Conservation (phyloP, 2,329 filamentous ascomycete species). For the Xylariaceae sp. region DNA sequence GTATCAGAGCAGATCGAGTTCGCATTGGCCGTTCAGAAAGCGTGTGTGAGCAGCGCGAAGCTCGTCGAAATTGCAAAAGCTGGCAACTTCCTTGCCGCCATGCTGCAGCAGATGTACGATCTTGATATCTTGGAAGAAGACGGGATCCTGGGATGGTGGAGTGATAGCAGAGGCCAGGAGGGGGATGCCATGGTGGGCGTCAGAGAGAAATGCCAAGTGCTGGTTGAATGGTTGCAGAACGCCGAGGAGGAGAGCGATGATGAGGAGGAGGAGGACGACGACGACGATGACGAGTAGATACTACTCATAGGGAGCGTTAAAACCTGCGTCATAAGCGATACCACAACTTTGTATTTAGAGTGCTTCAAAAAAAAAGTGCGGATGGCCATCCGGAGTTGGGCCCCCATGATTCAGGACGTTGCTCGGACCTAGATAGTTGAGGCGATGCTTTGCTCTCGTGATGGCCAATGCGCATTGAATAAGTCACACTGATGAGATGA, state of each 20-base stretch:
- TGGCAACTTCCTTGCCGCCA: slow-evolving; percentile 66
- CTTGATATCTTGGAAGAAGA: slow-evolving; percentile 86
- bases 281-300: slow-evolving; percentile 25
- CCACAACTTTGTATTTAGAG: too few species aligned
- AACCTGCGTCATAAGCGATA: too few species aligned
- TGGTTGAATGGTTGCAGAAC: slow-evolving; percentile 82
- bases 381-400: too few species aligned
- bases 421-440: too few species aligned
- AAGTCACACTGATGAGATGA: too few species aligned
- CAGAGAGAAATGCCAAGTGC: slow-evolving; percentile 66
- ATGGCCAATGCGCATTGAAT: too few species aligned
- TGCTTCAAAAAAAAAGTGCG: too few species aligned
- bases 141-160: slow-evolving; percentile 86
- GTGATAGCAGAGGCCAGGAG: slow-evolving; percentile 61
- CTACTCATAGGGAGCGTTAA: too few species aligned
- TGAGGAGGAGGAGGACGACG: slow-evolving; percentile 59
- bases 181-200: slow-evolving; percentile 66
- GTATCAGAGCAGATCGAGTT: slow-evolving; percentile 81
- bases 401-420: too few species aligned
- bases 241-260: slow-evolving; percentile 68
- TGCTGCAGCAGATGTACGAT: slow-evolving; percentile 81
- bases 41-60: slow-evolving; percentile 62
- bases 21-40: slow-evolving; percentile 74
- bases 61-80: slow-evolving; percentile 47
- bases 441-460: too few species aligned